A percentile compares a stretch with the other conserved stretches of the same genome.
Evolutionary conservation across 1,284 basidiomycete genomes (phyloP).

Genomic region (Inonotus hispidus): DNA sequence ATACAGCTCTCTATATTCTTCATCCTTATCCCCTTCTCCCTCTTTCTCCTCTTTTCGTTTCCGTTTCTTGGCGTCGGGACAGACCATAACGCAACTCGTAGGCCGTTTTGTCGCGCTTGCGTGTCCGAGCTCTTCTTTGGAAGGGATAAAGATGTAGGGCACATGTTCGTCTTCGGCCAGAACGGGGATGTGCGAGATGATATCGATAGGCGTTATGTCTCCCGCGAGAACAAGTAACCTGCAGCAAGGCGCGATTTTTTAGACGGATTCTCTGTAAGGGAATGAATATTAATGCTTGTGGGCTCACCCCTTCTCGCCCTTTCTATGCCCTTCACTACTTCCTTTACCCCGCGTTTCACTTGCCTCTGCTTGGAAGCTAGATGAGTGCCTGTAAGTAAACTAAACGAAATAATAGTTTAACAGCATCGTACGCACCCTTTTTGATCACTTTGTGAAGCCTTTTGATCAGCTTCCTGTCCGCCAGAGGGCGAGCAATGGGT

Average conservation of each 20-base stretch:
- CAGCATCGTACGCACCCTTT: conserved; percentile 55
- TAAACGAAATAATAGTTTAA: conserved; percentile 7
- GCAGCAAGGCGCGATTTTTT: neutral
- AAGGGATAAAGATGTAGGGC: conserved; percentile 85
- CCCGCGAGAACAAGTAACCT: conserved; percentile 91
- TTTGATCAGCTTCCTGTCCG: conserved; percentile 87
- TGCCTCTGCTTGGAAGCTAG: conserved; percentile 87
- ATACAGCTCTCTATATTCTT: conserved; percentile 81
- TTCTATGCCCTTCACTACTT: conserved; percentile 95
- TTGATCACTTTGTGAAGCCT: conserved; percentile 92
- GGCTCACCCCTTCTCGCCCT: conserved; percentile 92
- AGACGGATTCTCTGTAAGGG: conserved; percentile 1
- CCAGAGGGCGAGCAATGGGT: conserved; percentile 86
- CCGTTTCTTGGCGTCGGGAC: conserved; percentile 66
- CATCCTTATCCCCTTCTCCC: conserved; percentile 61
- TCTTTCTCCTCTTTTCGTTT: conserved; percentile 64
- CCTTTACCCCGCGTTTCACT: conserved; percentile 93
- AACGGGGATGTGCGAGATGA: conserved; percentile 94
- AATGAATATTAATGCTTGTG: conserved; percentile 28
- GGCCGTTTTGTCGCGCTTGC: conserved; percentile 97
- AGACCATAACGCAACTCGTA: conserved; percentile 96
- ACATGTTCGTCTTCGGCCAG: conserved; percentile 93
- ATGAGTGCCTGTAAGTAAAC: neutral
- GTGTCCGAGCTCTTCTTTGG: conserved; percentile 92
- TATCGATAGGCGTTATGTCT: conserved; percentile 98